Percentiles rank a stretch among this genome's conserved stretches.
phyloP scores from a whole-genome alignment of 1,284 basidiomycete genomes.

The Pisolithus thermaeus region DNA sequence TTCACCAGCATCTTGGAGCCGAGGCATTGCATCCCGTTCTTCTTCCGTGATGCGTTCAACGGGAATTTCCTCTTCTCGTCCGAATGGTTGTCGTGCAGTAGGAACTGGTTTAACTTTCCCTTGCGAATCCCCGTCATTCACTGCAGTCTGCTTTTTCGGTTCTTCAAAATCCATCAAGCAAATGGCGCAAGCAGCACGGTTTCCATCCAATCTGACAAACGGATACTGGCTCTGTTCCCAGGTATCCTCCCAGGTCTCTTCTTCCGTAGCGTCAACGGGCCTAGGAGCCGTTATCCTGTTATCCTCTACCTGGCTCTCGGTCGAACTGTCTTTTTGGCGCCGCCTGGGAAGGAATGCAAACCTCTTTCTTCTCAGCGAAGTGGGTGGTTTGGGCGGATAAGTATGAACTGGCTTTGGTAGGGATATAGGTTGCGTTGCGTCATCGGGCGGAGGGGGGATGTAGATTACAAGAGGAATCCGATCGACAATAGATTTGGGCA shows the following conservation, averaged over 20 bases:
- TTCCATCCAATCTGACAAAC: slow-evolving; percentile 68
- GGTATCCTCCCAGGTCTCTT: slow-evolving; percentile 48
- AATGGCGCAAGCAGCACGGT: slow-evolving; percentile 76
- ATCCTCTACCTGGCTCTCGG: slow-evolving; percentile 11
- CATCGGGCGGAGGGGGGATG: slow-evolving; percentile 69
- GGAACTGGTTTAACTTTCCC: slow-evolving; percentile 9
- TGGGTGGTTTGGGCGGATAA: slow-evolving; percentile 50
- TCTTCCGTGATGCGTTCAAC: slow-evolving; percentile 38
- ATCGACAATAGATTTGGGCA: slow-evolving; percentile 63
- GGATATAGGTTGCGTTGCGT: slow-evolving; percentile 32
- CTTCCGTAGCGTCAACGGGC: slow-evolving; percentile 28
- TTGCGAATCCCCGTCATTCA: slow-evolving; percentile 18
- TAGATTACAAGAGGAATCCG: slow-evolving; percentile 76
- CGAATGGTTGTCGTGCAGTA: slow-evolving; percentile 5
- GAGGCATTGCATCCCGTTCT: slow-evolving; percentile 36
- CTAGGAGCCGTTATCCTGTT: slow-evolving; percentile 15
- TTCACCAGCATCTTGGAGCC: slow-evolving; percentile 62
- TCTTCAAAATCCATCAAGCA: slow-evolving; percentile 79
- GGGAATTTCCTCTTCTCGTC: slow-evolving; percentile 24
- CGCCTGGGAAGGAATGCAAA: slow-evolving; percentile 48
- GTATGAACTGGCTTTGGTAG: slow-evolving; percentile 41
- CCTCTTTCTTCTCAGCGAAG: slow-evolving; percentile 31
- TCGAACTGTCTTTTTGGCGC: slow-evolving; percentile 22
- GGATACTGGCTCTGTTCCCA: slow-evolving; percentile 52
- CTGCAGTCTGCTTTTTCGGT: slow-evolving; percentile 43